Percentiles rank a stretch among this genome's conserved stretches.
These are phyloP conservation scores for Aspergillus ustus DNA, from an alignment of 2,329 filamentous ascomycete species.

Conservation along the genomic window DNA sequence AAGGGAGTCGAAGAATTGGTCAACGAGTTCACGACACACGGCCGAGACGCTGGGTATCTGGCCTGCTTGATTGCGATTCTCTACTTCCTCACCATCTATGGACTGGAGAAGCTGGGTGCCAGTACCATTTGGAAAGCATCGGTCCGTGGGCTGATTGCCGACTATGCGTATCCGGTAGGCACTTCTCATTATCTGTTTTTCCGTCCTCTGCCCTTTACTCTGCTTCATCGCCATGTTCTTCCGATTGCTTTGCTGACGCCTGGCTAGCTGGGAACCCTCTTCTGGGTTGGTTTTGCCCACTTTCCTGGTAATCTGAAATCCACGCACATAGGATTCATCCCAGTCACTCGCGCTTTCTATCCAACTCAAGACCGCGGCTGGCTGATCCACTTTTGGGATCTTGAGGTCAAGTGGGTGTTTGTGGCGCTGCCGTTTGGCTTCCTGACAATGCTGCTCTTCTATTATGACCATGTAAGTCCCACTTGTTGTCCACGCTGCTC, in stretches of 20 bases:
- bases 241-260: too few relatives aligned
- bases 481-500: too few relatives aligned
- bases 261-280: conserved; percentile 59
- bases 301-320: conserved; percentile 74
- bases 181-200: conserved; percentile 14
- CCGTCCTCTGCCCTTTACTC: neutral
- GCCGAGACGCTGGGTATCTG: conserved; percentile 52
- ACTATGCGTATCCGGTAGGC: conserved; percentile 56
- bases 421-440: conserved; percentile 80
- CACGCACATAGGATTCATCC: conserved; percentile 70
- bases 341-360: conserved; percentile 73
- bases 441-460: conserved; percentile 79
- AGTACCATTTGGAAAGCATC: conserved; percentile 54
- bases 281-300: conserved; percentile 85
- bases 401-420: conserved; percentile 72
- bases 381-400: conserved; percentile 80
- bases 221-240: conserved; percentile 17
- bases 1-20: conserved; percentile 63
- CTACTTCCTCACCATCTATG: conserved; percentile 57
- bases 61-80: conserved; percentile 56
- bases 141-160: conserved; percentile 53
- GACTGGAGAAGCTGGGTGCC: conserved; percentile 54
- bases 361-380: conserved; percentile 73
- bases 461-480: conserved; percentile 80
- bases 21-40: conserved; percentile 52